phyloP scores from a whole-genome alignment of 2,329 filamentous ascomycete species.

The Penicillium palitans region DNA sequence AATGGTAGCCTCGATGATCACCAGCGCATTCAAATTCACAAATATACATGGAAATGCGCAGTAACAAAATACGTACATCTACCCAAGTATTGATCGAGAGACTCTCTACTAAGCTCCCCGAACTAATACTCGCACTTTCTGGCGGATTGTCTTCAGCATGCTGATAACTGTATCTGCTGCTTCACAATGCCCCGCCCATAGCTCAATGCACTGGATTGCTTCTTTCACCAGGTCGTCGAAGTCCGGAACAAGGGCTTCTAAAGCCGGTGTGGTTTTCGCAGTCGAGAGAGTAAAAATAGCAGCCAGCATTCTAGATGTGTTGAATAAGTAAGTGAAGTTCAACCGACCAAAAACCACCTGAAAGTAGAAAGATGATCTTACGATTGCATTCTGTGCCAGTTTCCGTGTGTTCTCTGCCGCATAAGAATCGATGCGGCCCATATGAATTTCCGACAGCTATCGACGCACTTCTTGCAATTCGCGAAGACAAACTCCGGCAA shows the following conservation, averaged over 20 bases:
- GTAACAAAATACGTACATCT: background rate
- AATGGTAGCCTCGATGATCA: background rate
- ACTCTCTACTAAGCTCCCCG: background rate
- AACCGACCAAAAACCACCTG: background rate
- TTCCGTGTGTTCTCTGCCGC: conserved; percentile 15
- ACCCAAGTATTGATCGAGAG: background rate
- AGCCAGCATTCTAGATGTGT: conserved; percentile 13
- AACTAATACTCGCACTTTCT: conserved; percentile 13
- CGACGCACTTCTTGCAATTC: conserved; percentile 19
- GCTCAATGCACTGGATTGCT: conserved; percentile 15
- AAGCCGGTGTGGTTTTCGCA: conserved; percentile 17
- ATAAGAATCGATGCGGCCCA: conserved; percentile 13
- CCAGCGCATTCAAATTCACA: background rate
- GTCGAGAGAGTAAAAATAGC: conserved; percentile 21
- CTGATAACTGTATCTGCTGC: conserved; percentile 16
- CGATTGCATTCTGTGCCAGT: conserved; percentile 20
- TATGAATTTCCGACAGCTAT: conserved; percentile 20
- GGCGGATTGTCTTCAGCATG: conserved; percentile 20
- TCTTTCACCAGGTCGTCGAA: conserved; percentile 16
- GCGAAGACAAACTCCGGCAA: conserved; percentile 12
- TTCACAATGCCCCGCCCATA: conserved; percentile 16
- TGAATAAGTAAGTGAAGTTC: background rate
- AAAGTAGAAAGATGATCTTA: background rate
- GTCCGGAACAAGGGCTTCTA: conserved; percentile 16
- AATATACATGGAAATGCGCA: conserved; percentile 1